Evolutionary conservation across 805 yeast genomes (phyloP).

Genomic region (Barnettozyma populi): DNA sequence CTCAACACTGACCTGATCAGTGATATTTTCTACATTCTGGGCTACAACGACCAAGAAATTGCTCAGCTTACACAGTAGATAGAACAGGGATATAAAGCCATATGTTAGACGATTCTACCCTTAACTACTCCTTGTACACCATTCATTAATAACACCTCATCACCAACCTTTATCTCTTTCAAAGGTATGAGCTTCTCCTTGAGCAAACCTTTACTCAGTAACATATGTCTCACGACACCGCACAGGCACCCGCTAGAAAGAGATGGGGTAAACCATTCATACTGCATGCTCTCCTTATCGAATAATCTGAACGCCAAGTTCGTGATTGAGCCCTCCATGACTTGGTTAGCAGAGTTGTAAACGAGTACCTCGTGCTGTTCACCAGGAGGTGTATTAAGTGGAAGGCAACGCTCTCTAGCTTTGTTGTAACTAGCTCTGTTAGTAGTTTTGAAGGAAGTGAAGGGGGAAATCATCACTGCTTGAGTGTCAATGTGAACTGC

Average conservation of each 20-base stretch:
- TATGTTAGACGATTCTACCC: conserved; percentile 37
- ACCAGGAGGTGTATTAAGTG: conserved; percentile 19
- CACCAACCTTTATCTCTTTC: conserved; percentile 54
- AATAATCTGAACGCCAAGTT: conserved; percentile 57
- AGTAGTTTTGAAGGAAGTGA: conserved; percentile 87
- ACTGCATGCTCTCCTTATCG: conserved; percentile 23
- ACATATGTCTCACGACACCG: conserved; percentile 70
- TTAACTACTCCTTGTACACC: conserved; percentile 76
- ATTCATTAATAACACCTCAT: conserved; percentile 67
- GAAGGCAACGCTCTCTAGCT: conserved; percentile 49
- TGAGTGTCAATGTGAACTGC: conserved; percentile 56
- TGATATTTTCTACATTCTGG: conserved; percentile 78
- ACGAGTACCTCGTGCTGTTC: conserved; percentile 64
- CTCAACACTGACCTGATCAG: conserved; percentile 68
- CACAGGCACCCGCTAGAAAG: conserved; percentile 75
- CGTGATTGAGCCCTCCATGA: conserved; percentile 81
- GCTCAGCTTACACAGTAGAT: conserved; percentile 5
- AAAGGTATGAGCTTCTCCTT: conserved; percentile 46
- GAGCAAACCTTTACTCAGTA: conserved; percentile 48
- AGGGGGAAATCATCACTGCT: conserved; percentile 55
- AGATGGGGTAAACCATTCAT: conserved; percentile 77
- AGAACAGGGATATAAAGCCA: background rate
- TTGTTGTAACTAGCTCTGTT: conserved; percentile 54
- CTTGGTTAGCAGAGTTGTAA: conserved; percentile 49
- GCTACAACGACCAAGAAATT: conserved; percentile 58